These are phyloP conservation scores for Cryptococcus hybrid DNA, from an alignment of 1,284 basidiomycete species.

Conservation along the genomic window DNA sequence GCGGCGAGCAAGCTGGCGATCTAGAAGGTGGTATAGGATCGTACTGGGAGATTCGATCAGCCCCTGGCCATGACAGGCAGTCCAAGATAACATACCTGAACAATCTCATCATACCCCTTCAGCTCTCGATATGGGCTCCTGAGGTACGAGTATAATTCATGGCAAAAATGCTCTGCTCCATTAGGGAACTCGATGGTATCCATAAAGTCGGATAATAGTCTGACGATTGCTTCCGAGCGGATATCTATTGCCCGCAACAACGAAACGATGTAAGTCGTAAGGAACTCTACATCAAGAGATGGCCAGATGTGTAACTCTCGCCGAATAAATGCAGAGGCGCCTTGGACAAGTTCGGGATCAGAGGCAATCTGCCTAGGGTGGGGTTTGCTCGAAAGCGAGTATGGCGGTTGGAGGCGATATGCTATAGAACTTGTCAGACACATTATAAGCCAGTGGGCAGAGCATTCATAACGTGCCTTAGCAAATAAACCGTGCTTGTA, in stretches of 20 bases:
- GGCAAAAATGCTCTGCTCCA: constrained; percentile 84
- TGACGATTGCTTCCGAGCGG: constrained; percentile 77
- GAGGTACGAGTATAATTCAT: constrained; percentile 81
- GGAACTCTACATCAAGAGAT: constrained; percentile 69
- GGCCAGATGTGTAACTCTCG: constrained; percentile 81
- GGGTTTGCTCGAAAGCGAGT: constrained; percentile 80
- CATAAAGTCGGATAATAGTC: constrained; percentile 76
- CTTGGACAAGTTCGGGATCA: constrained; percentile 53
- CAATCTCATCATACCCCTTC: constrained; percentile 71
- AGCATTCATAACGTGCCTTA: constrained; percentile 58
- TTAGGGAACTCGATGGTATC: constrained; percentile 62
- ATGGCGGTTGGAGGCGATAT: constrained; percentile 77
- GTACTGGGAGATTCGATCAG: constrained; percentile 19
- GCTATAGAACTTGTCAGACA: constrained; percentile 53
- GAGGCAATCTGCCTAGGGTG: constrained; percentile 69
- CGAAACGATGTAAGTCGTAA: constrained; percentile 69
- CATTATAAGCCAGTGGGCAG: neutral
- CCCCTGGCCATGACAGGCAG: no score
- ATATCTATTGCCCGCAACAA: constrained; percentile 85
- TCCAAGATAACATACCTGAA: constrained; percentile 59
- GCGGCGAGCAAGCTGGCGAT: neutral
- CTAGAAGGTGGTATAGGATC: constrained; percentile 24
- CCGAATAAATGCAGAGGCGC: constrained; percentile 74
- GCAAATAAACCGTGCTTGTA: constrained; percentile 74
- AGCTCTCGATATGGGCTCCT: constrained; percentile 80